Evolutionary conservation across 306 rosid species (phyloP).

Genomic region (Lathyrus oleraceus): DNA sequence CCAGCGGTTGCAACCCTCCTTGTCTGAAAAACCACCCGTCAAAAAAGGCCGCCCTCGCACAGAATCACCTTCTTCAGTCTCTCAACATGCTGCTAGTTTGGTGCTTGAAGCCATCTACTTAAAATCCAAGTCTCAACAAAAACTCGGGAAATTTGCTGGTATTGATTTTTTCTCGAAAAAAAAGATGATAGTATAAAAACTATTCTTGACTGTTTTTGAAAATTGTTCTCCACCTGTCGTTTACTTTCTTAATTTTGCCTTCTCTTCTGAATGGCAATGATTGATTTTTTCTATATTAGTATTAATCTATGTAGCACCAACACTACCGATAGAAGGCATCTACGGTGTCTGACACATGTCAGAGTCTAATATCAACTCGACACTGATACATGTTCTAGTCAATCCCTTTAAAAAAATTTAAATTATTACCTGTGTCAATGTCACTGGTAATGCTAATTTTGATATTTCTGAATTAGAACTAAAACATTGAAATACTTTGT

Average conservation of each 20-base stretch:
- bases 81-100: conserved; percentile 88
- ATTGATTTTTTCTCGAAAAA: background rate
- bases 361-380: background rate
- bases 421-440: background rate
- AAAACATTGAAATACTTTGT: conserved; percentile 35
- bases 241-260: conserved; percentile 19
- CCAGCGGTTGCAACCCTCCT: conserved; percentile 75
- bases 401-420: background rate
- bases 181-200: background rate
- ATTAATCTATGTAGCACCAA: background rate
- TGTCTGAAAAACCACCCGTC: conserved; percentile 57
- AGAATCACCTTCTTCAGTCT: conserved; percentile 66
- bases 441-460: background rate
- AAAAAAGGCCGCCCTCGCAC: conserved; percentile 65
- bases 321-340: background rate
- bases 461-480: conserved; percentile 14
- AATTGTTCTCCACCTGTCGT: conserved; percentile 16
- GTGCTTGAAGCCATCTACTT: conserved; percentile 97
- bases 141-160: conserved; percentile 78
- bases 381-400: background rate
- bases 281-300: background rate
- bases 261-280: conserved; percentile 19
- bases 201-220: conserved; percentile 17
- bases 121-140: conserved; percentile 88
- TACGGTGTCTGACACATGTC: background rate